Conservation (phyloP, 345 rosid species). For the Eucalyptus decipiens region DNA sequence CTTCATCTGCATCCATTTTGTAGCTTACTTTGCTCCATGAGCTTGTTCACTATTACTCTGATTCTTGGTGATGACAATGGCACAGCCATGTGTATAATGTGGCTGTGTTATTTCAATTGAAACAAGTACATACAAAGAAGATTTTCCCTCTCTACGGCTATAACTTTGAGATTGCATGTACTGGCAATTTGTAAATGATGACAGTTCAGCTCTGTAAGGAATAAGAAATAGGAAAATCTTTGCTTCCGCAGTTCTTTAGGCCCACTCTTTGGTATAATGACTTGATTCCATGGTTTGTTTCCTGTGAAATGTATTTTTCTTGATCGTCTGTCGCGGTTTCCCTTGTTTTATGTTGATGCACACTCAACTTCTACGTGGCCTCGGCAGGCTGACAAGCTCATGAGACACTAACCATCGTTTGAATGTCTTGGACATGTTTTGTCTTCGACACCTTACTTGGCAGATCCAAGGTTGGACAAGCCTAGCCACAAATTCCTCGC, state of each 20-base stretch:
- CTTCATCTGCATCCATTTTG: background rate
- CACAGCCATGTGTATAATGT: background rate
- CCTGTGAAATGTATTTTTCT: background rate
- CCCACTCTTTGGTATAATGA: background rate
- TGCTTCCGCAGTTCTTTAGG: background rate
- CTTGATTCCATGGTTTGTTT: background rate
- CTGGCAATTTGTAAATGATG: background rate
- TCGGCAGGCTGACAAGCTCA: background rate
- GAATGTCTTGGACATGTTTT: background rate
- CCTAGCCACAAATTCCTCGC: background rate
- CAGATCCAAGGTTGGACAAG: background rate
- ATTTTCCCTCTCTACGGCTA: background rate
- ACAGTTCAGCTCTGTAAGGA: background rate
- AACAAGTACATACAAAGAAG: background rate
- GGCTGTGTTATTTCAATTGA: background rate
- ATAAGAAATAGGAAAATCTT: background rate
- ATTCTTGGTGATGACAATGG: background rate
- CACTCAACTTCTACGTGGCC: background rate
- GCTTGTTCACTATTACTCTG: background rate
- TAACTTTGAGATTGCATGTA: background rate
- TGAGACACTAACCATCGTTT: background rate
- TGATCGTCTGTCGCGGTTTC: background rate
- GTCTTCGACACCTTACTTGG: background rate
- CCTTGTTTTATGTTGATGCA: background rate
- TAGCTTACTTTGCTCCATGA: background rate